Percentiles rank a stretch among this genome's conserved stretches.
Conservation (phyloP, 2,329 filamentous ascomycete genomes). For the Epichloe sylvatica region DNA sequence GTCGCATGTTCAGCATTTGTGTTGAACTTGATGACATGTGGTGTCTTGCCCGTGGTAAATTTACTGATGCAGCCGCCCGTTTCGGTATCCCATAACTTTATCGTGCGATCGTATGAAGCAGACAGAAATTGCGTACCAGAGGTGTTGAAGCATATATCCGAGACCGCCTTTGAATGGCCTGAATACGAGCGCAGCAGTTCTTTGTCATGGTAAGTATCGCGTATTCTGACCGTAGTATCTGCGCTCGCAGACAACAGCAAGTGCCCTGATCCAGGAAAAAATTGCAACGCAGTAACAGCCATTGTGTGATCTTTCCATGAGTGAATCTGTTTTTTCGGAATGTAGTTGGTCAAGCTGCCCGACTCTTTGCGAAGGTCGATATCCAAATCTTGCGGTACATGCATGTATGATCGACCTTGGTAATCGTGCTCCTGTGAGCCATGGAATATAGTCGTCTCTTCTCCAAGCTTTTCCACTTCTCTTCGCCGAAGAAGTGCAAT, state of each 20-base stretch:
- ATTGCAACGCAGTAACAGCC: slow-evolving; percentile 74
- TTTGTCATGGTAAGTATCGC: slow-evolving; percentile 82
- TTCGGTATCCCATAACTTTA: slow-evolving; percentile 98
- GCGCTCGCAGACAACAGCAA: slow-evolving; percentile 80
- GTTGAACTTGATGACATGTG: slow-evolving; percentile 90
- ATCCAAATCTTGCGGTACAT: slow-evolving; percentile 81
- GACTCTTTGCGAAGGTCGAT: slow-evolving; percentile 70
- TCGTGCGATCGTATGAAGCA: slow-evolving; percentile 84
- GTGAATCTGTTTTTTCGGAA: slow-evolving; percentile 91
- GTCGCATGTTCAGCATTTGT: slow-evolving; percentile 61
- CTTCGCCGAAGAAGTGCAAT: slow-evolving; percentile 41
- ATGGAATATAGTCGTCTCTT: slow-evolving; percentile 79
- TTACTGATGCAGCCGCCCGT: slow-evolving; percentile 77
- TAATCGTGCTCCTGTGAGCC: slow-evolving; percentile 78
- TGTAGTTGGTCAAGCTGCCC: slow-evolving; percentile 74
- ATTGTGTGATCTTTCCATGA: slow-evolving; percentile 77
- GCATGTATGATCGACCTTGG: slow-evolving; percentile 93
- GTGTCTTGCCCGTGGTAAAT: slow-evolving; percentile 88
- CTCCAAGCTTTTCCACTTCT: slow-evolving; percentile 44
- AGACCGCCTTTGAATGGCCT: slow-evolving; percentile 80
- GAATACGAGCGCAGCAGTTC: slow-evolving; percentile 84
- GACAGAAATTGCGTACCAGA: slow-evolving; percentile 78
- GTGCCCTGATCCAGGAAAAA: slow-evolving; percentile 81
- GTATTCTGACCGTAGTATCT: slow-evolving; percentile 83
- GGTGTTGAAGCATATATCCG: slow-evolving; percentile 76